Evolutionary conservation across 768 basidiomycete genomes (phyloP).

Genomic region (Leucocoprinus sp.): DNA sequence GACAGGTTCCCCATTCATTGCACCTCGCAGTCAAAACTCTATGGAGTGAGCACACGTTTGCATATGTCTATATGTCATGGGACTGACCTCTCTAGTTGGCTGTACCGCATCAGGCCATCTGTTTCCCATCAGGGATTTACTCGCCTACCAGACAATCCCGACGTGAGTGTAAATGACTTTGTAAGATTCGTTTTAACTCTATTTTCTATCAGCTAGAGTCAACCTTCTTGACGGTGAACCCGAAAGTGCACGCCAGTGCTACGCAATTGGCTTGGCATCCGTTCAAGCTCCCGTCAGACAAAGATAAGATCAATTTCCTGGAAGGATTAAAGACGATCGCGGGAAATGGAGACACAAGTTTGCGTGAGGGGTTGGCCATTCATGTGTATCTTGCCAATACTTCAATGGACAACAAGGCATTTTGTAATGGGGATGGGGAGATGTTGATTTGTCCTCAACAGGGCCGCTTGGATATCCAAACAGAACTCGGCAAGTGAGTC

Average conservation of each 20-base stretch:
- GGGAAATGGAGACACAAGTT: conserved; percentile 54
- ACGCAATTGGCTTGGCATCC: conserved; percentile 64
- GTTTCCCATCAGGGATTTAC: conserved; percentile 60
- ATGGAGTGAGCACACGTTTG: conserved; percentile 31
- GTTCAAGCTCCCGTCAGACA: conserved; percentile 40
- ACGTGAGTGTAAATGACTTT: conserved; percentile 30
- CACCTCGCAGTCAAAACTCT: conserved; percentile 47
- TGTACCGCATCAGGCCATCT: conserved; percentile 62
- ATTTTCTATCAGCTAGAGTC: conserved; percentile 41
- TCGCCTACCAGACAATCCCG: conserved; percentile 45
- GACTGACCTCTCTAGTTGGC: conserved; percentile 33
- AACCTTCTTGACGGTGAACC: conserved; percentile 50
- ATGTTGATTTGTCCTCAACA: conserved; percentile 59
- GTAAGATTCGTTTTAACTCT: too few relatives aligned
- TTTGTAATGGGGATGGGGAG: conserved; percentile 58
- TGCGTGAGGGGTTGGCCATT: conserved; percentile 57
- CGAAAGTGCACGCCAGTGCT: conserved; percentile 51
- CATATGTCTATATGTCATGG: not conserved
- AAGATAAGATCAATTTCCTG: conserved; percentile 41
- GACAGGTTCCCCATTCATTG: conserved; percentile 52
- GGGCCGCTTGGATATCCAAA: conserved; percentile 60
- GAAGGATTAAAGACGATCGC: conserved; percentile 55
- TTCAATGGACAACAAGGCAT: conserved; percentile 54
- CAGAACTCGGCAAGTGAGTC: conserved; percentile 57
- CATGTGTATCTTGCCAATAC: conserved; percentile 54